Evolutionary conservation across 2,329 filamentous ascomycete genomes (phyloP).

Genomic region (Colletotrichum eleusines): DNA sequence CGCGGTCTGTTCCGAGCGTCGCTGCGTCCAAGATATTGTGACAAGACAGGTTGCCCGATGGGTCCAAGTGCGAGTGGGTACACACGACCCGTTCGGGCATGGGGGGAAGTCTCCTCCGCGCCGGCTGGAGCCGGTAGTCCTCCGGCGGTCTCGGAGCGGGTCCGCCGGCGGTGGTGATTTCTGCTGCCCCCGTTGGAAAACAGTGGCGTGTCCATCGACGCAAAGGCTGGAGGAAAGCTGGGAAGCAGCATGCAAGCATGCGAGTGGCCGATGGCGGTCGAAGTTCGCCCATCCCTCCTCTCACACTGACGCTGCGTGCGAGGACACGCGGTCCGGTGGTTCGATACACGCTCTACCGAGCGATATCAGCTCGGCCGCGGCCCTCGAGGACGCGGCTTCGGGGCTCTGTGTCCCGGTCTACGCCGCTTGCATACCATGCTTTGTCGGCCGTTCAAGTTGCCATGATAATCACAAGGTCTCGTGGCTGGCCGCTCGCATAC

Average conservation of each 20-base stretch:
- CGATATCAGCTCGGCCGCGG: not conserved
- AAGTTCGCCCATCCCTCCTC: not conserved
- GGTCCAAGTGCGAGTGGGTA: conserved; percentile 31
- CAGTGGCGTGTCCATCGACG: not conserved
- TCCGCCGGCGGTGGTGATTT: not conserved
- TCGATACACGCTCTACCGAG: not conserved
- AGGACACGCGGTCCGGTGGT: not conserved
- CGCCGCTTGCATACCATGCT: not conserved
- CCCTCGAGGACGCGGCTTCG: not conserved
- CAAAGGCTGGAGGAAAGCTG: not conserved
- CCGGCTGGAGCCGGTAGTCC: not conserved
- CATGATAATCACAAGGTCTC: not conserved
- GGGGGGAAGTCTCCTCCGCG: not conserved
- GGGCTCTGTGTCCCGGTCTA: not conserved
- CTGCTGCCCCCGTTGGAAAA: not conserved
- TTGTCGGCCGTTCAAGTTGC: not conserved
- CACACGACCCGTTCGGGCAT: not conserved
- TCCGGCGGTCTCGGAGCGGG: not conserved
- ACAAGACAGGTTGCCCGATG: conserved; percentile 43
- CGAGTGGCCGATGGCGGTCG: not conserved
- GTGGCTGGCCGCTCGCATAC: not conserved
- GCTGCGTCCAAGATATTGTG: not conserved
- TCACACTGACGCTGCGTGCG: not conserved
- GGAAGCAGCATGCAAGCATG: not conserved
- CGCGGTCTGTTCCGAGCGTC: conserved; percentile 49